Conservation (phyloP, 176 grass and related monocot genomes). For the Oryza longistaminata region DNA sequence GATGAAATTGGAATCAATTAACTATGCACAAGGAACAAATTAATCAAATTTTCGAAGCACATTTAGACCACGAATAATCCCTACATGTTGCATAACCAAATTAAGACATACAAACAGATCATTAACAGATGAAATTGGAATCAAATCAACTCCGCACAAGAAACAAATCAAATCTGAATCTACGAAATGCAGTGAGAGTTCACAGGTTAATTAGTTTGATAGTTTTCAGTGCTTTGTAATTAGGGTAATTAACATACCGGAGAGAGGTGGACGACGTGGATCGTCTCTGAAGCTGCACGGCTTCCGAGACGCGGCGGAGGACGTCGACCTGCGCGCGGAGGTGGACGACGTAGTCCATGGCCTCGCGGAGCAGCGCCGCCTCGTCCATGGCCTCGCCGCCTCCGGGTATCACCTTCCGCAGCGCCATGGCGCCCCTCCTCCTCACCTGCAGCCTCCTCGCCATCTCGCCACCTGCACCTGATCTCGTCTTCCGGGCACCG, state of each 20-base stretch:
- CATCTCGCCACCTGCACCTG: not conserved
- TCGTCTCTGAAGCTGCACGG: constrained; percentile 7
- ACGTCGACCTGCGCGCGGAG: constrained; percentile 68
- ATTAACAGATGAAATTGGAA: not conserved
- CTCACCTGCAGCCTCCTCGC: constrained; percentile 42
- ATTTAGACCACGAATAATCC: constrained; percentile 10
- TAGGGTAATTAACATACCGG: not conserved
- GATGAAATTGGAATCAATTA: not conserved
- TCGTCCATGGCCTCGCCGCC: constrained; percentile 45
- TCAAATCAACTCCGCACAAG: too few relatives aligned
- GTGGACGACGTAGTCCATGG: constrained; percentile 66
- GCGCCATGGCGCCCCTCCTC: constrained; percentile 48
- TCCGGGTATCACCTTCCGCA: constrained; percentile 67
- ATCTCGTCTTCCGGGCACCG: constrained; percentile 18
- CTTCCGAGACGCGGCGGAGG: constrained; percentile 51
- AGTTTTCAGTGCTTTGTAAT: not conserved
- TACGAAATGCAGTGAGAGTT: not conserved
- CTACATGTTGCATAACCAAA: not conserved
- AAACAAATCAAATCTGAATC: not conserved
- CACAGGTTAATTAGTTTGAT: too few relatives aligned
- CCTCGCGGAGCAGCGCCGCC: constrained; percentile 52
- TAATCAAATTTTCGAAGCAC: not conserved
- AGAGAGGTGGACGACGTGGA: constrained; percentile 13
- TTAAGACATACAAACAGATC: not conserved
- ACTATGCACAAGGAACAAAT: too few relatives aligned